Conservation (phyloP, 2,329 filamentous ascomycete species). For the Verticillium longisporum region DNA sequence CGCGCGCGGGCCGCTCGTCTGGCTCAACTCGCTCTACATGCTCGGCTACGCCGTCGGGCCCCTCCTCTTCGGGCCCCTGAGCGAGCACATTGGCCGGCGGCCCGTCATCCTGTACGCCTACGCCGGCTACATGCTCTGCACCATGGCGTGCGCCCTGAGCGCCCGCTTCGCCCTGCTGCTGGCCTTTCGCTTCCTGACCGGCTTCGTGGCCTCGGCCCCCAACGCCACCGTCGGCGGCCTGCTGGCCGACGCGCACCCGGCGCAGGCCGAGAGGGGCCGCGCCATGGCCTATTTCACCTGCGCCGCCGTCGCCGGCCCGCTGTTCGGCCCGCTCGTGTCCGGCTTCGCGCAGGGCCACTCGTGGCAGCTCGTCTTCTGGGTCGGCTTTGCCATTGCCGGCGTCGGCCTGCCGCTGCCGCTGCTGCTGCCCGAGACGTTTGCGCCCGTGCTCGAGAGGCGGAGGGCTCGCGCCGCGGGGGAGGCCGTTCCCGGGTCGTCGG, state of each 20-base stretch:
- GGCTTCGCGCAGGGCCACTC: constrained; percentile 54
- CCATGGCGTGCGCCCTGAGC: constrained; percentile 48
- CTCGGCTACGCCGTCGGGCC: constrained; percentile 58
- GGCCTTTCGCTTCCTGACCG: constrained; percentile 47
- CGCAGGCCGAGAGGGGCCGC: constrained; percentile 47
- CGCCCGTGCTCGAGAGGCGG: constrained; percentile 51
- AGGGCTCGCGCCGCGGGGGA: constrained; percentile 39
- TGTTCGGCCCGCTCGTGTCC: constrained; percentile 59
- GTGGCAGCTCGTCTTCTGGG: constrained; percentile 68
- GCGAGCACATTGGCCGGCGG: constrained; percentile 56
- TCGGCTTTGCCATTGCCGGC: constrained; percentile 63
- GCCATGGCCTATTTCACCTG: constrained; percentile 60
- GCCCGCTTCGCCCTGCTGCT: constrained; percentile 46
- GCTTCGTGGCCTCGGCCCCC: constrained; percentile 48
- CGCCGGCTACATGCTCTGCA: constrained; percentile 40
- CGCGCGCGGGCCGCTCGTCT: constrained; percentile 34
- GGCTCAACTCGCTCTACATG: constrained; percentile 58
- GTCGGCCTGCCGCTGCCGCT: constrained; percentile 52
- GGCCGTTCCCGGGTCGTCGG: constrained; percentile 37
- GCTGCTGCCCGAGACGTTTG: constrained; percentile 60
- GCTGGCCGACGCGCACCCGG: constrained; percentile 58
- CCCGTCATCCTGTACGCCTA: constrained; percentile 38
- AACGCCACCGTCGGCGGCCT: constrained; percentile 58
- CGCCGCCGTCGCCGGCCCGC: constrained; percentile 58
- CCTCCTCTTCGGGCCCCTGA: constrained; percentile 57